Percentiles rank a stretch among this genome's conserved stretches.
Conservation (phyloP, 495 filamentous ascomycete genomes). For the Bryoglossum gracile region DNA sequence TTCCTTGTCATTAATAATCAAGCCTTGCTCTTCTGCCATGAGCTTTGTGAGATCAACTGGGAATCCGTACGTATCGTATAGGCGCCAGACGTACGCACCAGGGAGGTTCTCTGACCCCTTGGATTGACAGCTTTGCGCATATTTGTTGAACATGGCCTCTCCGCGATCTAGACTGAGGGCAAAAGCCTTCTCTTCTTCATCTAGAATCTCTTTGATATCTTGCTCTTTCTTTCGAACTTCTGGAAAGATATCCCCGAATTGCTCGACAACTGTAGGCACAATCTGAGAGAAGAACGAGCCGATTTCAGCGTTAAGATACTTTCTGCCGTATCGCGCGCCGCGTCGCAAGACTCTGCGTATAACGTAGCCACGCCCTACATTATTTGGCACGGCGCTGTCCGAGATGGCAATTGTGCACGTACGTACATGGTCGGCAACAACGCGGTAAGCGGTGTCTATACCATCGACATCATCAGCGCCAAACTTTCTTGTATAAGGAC, state of each 20-base stretch:
- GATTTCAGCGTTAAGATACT: constrained; percentile 85
- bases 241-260: constrained; percentile 88
- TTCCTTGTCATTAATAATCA: constrained; percentile 78
- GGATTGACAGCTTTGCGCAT: constrained; percentile 63
- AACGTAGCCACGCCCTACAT: constrained; percentile 90
- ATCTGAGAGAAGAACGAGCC: constrained; percentile 87
- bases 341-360: constrained; percentile 81
- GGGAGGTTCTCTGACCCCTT: constrained; percentile 63
- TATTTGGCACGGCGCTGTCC: constrained; percentile 66
- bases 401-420: constrained; percentile 76
- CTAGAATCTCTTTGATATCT: constrained; percentile 83
- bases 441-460: constrained; percentile 89
- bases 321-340: constrained; percentile 84
- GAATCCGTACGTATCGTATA: constrained; percentile 98
- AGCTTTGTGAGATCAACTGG: constrained; percentile 90
- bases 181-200: constrained; percentile 90
- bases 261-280: constrained; percentile 78
- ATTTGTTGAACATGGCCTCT: constrained; percentile 86
- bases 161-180: constrained; percentile 83
- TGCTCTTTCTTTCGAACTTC: constrained; percentile 74
- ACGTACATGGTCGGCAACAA: constrained; percentile 85
- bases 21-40: constrained; percentile 88
- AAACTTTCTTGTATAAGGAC: constrained; percentile 73
- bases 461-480: constrained; percentile 82
- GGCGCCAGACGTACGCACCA: constrained; percentile 87